A percentile compares a stretch with the other conserved stretches of the same genome.
phyloP scores from a whole-genome alignment of 2,329 filamentous ascomycete species.

The Ophiostoma sp. region DNA sequence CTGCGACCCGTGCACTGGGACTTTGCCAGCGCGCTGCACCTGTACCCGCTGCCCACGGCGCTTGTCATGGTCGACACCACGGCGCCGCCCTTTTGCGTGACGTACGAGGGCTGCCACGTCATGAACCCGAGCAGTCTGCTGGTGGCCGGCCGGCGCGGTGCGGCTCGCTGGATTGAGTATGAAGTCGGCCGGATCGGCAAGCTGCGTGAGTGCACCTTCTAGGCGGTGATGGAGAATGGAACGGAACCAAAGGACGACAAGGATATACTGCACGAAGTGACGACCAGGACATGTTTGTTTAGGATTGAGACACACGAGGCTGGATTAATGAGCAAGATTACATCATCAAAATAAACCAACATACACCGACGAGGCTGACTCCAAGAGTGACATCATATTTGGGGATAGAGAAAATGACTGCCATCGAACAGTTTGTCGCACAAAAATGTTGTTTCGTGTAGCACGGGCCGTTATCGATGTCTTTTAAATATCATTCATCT shows the following conservation, averaged over 20 bases:
- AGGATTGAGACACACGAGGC: not conserved
- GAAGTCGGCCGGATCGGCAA: conserved; percentile 64
- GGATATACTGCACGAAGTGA: not conserved
- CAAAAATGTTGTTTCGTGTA: not conserved
- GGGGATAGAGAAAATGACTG: too few species aligned
- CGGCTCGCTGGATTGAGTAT: conserved; percentile 86
- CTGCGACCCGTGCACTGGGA: conserved; percentile 89
- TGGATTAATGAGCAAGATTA: not conserved
- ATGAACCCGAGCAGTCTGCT: conserved; percentile 86
- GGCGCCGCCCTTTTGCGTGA: conserved; percentile 78
- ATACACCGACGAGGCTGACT: too few species aligned
- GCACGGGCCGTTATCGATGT: not conserved
- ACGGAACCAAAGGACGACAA: not conserved
- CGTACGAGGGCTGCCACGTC: conserved; percentile 93
- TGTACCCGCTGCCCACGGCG: conserved; percentile 86
- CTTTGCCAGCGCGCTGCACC: conserved; percentile 69
- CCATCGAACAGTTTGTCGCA: not conserved
- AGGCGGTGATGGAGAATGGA: not conserved
- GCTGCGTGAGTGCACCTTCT: conserved; percentile 64
- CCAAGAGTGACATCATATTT: too few species aligned
- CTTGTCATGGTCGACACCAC: conserved; percentile 82
- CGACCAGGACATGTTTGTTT: conserved; percentile 6
- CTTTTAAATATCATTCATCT: too few species aligned
- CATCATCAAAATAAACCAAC: too few species aligned
- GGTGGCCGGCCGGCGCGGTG: conserved; percentile 65